Evolutionary conservation across 768 basidiomycete genomes (phyloP).

Genomic region (Phylloporus arenicola): DNA sequence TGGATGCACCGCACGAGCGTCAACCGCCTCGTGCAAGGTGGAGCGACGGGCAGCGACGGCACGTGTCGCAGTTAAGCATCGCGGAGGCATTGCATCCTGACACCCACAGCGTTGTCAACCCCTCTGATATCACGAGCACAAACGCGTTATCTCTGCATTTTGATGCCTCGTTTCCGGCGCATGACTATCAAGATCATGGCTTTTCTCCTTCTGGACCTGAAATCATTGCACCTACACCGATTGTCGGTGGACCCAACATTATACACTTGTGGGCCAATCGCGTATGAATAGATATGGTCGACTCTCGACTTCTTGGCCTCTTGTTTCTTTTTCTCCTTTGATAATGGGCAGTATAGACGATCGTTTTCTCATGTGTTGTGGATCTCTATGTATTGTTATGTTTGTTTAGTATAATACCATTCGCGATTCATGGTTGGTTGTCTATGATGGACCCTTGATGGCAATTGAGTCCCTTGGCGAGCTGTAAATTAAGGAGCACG

Average conservation of each 20-base stretch:
- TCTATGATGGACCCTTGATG: slow-evolving; percentile 1
- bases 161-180: slow-evolving; percentile 31
- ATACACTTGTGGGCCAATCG: slow-evolving; percentile 32
- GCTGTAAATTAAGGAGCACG: slow-evolving; percentile 10
- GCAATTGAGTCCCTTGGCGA: not conserved
- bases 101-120: slow-evolving; percentile 12
- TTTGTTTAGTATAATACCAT: slow-evolving; percentile 4
- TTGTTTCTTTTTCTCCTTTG: not conserved
- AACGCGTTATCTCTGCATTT: slow-evolving; percentile 33
- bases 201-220: slow-evolving; percentile 26
- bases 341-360: slow-evolving; percentile 9
- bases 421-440: not conserved
- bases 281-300: slow-evolving; percentile 19
- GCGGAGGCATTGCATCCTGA: slow-evolving; percentile 18
- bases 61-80: slow-evolving; percentile 16
- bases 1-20: slow-evolving; percentile 13
- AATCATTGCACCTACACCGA: slow-evolving; percentile 31
- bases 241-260: slow-evolving; percentile 32
- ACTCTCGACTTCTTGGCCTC: not conserved
- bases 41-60: slow-evolving; percentile 21
- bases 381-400: slow-evolving; percentile 23
- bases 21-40: slow-evolving; percentile 21
- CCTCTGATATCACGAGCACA: slow-evolving; percentile 23
- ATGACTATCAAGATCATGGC: slow-evolving; percentile 17
- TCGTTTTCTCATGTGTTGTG: slow-evolving; percentile 10